Evolutionary conservation across 2,329 filamentous ascomycete genomes (phyloP).

Genomic region (Colletotrichum sp.): DNA sequence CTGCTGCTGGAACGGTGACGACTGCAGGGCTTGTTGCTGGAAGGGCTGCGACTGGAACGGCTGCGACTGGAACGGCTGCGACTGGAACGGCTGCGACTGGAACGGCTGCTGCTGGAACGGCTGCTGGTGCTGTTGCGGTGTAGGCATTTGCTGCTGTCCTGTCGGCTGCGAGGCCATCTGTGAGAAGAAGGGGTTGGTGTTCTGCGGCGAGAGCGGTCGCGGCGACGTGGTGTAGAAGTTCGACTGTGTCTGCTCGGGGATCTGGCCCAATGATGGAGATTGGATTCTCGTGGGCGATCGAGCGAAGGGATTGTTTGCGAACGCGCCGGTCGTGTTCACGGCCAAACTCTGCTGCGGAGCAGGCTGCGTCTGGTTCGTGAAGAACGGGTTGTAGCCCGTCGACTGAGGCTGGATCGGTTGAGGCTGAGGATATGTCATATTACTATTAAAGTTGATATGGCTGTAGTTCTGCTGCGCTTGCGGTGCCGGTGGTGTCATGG

Average conservation of each 20-base stretch:
- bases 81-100: slow-evolving; percentile 28
- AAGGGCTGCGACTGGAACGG: slow-evolving; percentile 24
- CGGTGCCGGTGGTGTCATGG: slow-evolving; percentile 46
- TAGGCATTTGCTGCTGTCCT: slow-evolving; percentile 22
- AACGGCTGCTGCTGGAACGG: slow-evolving; percentile 27
- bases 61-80: slow-evolving; percentile 26
- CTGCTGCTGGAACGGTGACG: slow-evolving; percentile 24
- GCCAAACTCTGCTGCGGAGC: slow-evolving; percentile 39
- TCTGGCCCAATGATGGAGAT: slow-evolving; percentile 54
- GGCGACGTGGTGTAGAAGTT: slow-evolving; percentile 38
- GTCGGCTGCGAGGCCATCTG: slow-evolving; percentile 11
- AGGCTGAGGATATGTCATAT: slow-evolving; percentile 46
- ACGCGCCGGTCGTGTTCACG: slow-evolving; percentile 42
- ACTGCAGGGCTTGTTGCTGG: slow-evolving; percentile 32
- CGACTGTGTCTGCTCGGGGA: slow-evolving; percentile 56
- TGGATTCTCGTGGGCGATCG: slow-evolving; percentile 56
- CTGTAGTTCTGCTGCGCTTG: slow-evolving; percentile 45
- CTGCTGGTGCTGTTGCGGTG: slow-evolving; percentile 22
- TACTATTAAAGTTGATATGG: slow-evolving; percentile 43
- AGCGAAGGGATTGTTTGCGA: slow-evolving; percentile 52
- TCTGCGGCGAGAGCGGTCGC: slow-evolving; percentile 26
- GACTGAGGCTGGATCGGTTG: slow-evolving; percentile 39
- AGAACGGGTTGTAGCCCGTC: slow-evolving; percentile 58
- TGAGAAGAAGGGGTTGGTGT: slow-evolving; percentile 35
- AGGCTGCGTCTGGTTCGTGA: slow-evolving; percentile 39